Evolutionary conservation across 176 grass and related monocot genomes (phyloP).

Genomic region (Sorghum bicolor): DNA sequence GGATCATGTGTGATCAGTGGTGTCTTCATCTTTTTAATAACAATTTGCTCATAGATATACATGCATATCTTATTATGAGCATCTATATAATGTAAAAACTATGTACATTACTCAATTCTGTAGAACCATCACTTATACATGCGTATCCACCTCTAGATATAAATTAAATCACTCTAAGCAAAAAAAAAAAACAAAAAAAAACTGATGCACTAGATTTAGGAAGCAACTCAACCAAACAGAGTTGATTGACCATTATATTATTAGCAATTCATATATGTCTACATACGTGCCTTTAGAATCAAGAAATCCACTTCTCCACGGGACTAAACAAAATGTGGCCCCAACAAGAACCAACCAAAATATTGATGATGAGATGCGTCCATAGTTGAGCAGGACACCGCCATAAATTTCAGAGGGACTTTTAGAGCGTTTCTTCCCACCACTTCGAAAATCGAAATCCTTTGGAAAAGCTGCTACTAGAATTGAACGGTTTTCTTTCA

Average conservation of each 20-base stretch:
- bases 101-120: too few species aligned
- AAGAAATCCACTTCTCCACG: neutral
- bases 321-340: neutral
- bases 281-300: neutral
- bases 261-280: too few species aligned
- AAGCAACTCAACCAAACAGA: too few species aligned
- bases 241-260: too few species aligned
- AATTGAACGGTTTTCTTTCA: neutral
- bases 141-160: too few species aligned
- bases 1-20: neutral
- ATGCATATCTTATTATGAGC: too few species aligned
- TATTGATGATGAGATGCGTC: neutral
- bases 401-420: neutral
- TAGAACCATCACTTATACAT: too few species aligned
- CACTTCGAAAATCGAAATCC: neutral
- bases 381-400: neutral
- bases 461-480: neutral
- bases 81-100: too few species aligned
- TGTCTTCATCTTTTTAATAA: neutral
- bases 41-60: neutral
- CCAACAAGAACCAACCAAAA: neutral
- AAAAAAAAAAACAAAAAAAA: too few species aligned
- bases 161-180: too few species aligned
- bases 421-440: neutral
- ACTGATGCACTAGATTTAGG: too few species aligned